Evolutionary conservation across 2,329 filamentous ascomycete genomes (phyloP), one percentile per base, ranked within the genome.

Genomic region (Canariomyces notabilis): DNA sequence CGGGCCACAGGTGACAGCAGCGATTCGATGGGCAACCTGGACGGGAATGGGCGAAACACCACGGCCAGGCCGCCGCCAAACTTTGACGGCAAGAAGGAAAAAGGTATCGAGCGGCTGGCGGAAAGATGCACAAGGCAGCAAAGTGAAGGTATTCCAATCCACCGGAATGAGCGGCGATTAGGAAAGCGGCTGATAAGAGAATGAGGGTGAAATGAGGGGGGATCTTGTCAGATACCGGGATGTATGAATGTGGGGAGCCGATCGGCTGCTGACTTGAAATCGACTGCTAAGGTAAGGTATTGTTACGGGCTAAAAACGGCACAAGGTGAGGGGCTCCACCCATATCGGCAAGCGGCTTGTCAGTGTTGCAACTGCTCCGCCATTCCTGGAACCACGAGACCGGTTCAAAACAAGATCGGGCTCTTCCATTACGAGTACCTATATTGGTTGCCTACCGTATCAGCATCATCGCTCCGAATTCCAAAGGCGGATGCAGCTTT

Each of bases 241-340:
- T 53, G 51, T 51, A 50, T 53, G 43, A 46, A 53, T 50, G 45
- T 37, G 48, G 51, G 48, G 45, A 51, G 48, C 51, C 48, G 48
- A 51, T 42, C 26, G 9, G 26, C 26, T 29, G 26, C 26, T 4
- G 26, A 8, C 26, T 12, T 29, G 26, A 11, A 12, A 8, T 11
- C 26, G 9, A 8, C 26, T 8, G 26, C 4, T 9, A 9, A 29
- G 26, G 26, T 29, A 12, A 11, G 26, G 14, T 12, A 11, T 29
- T 9, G 26, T 12, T 29, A 12, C 9, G 7, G 26, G 26, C 9
- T 9, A 11, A 29, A 29, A 29, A 29, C 26, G 26, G 26, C 8
- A 29, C 14, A 12, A 8, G 9, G 26, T 9, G 26, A 3, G 26
- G 9, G 26, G 26, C 9, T 29, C 26, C 26, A 12, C 26, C 26